These are phyloP conservation scores for Globisporangium acanthophoron DNA, from an alignment of 352 stramenopile genomes.

Conservation along the genomic window DNA sequence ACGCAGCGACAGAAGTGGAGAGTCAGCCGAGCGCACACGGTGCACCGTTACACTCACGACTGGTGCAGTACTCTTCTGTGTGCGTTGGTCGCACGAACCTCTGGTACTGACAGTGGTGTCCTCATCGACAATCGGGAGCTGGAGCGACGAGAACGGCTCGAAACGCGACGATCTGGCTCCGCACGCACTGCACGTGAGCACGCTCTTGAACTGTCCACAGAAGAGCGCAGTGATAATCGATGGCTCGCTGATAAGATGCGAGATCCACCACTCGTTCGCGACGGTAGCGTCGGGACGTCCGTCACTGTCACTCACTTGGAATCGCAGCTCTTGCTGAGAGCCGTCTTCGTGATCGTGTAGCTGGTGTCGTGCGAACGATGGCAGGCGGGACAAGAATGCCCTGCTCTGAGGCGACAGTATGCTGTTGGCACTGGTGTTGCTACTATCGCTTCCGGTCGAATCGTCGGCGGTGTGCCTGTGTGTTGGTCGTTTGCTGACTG, in stretches of 20 bases:
- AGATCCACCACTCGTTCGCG: constrained; percentile 96
- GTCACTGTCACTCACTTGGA: constrained; percentile 86
- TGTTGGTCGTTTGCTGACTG: background rate
- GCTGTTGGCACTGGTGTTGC: constrained; percentile 26
- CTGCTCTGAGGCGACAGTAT: constrained; percentile 39
- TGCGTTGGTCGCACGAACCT: background rate
- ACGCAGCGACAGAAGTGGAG: constrained; percentile 9
- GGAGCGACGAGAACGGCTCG: constrained; percentile 83
- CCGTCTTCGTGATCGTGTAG: background rate
- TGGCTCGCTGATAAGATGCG: constrained; percentile 92
- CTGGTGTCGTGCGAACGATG: constrained; percentile 11
- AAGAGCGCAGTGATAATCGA: constrained; percentile 96
- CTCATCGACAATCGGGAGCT: constrained; percentile 34
- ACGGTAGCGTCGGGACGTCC: constrained; percentile 90
- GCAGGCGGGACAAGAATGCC: constrained; percentile 16
- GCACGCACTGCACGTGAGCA: constrained; percentile 88
- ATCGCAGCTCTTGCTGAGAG: background rate
- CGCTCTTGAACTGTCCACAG: constrained; percentile 95
- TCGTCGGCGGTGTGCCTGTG: background rate
- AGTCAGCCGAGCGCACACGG: constrained; percentile 14
- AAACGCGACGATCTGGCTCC: constrained; percentile 77
- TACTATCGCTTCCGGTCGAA: constrained; percentile 20
- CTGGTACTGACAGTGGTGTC: background rate
- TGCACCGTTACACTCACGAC: constrained; percentile 38
- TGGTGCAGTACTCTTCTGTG: background rate